Base-by-base conservation (phyloP, 208 protist genomes). In the Crithidia fasciculata region DNA sequence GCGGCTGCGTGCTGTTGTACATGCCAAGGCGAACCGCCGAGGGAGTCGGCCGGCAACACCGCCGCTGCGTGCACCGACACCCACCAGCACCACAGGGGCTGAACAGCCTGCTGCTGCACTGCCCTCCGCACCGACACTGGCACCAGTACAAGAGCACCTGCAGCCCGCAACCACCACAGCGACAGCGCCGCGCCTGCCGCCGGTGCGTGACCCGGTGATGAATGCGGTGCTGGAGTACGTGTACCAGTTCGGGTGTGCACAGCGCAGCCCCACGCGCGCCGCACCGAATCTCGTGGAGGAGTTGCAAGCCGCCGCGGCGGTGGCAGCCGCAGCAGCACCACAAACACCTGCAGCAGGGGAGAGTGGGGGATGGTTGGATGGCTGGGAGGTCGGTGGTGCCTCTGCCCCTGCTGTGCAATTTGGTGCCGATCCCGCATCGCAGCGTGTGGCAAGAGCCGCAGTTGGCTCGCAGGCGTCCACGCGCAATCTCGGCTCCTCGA, bases 181-280 rank as follows among this genome's bases (percentile, higher is more conserved):
- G n/a, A 44, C 60, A 6, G 39, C 44, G n/a, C n/a, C 60, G 16
- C 15, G 49, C 36, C 50, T 57, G n/a, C 56, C 69, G 12, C 70
- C 40, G 5, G 73, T 90, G 62, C 81, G 84, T 9, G 90, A 95
- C 69, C 82, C 87, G 3, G 83, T 92, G 43, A 95, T 89, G 49
- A 50, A 70, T 6, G 91, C 91, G 60, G 90, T 95, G 12, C 81
- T 95, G 58, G 86, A 95, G 67, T 93, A 88, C 87, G 78, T 95
- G 40, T 74, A 82, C 40, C 81, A 87, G 47, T 92, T 85, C 60
- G 70, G 80, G 37, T 71, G 75, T 16, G 40, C 50, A 12, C 67
- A 69, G 2, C 45, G 45, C 45, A 49, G 45, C 45, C 45, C 45
- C 45, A 49, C 45, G 45, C 45, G 45, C 45, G 45, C 12, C 12